These are phyloP conservation scores for Heterobasidion parviporum DNA, from an alignment of 1,284 basidiomycete species.

Conservation along the genomic window DNA sequence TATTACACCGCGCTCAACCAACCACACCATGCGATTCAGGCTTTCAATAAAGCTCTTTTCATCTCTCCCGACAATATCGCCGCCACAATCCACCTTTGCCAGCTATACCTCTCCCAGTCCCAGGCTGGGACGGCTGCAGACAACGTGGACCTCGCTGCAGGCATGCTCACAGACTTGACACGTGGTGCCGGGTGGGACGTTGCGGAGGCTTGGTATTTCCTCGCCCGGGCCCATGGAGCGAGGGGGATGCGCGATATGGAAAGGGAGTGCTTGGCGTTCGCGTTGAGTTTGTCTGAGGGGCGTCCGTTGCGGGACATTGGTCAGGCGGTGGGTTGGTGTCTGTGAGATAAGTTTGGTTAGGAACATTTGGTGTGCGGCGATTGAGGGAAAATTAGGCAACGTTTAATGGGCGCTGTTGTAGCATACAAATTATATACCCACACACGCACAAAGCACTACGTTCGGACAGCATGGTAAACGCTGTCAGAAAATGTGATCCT, in stretches of 20 bases:
- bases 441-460: too few relatives aligned
- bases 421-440: too few relatives aligned
- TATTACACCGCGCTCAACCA: slow-evolving; percentile 59
- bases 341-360: slow-evolving; percentile 29
- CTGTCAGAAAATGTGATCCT: too few relatives aligned
- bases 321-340: slow-evolving; percentile 61
- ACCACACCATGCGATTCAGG: slow-evolving; percentile 56
- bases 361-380: too few relatives aligned
- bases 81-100: slow-evolving; percentile 70
- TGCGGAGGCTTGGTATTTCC: slow-evolving; percentile 87
- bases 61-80: slow-evolving; percentile 70
- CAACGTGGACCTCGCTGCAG: slow-evolving; percentile 68
- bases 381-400: too few relatives aligned
- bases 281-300: slow-evolving; percentile 66
- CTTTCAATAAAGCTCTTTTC: slow-evolving; percentile 80
- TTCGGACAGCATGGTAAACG: too few relatives aligned
- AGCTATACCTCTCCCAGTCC: slow-evolving; percentile 53
- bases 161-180: slow-evolving; percentile 54
- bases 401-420: too few relatives aligned
- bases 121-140: slow-evolving; percentile 22
- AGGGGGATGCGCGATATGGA: slow-evolving; percentile 68
- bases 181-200: slow-evolving; percentile 77
- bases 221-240: slow-evolving; percentile 71
- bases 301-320: slow-evolving; percentile 58
- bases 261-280: slow-evolving; percentile 67